Conservation (phyloP, 345 rosid species). For the Dimocarpus longan region DNA sequence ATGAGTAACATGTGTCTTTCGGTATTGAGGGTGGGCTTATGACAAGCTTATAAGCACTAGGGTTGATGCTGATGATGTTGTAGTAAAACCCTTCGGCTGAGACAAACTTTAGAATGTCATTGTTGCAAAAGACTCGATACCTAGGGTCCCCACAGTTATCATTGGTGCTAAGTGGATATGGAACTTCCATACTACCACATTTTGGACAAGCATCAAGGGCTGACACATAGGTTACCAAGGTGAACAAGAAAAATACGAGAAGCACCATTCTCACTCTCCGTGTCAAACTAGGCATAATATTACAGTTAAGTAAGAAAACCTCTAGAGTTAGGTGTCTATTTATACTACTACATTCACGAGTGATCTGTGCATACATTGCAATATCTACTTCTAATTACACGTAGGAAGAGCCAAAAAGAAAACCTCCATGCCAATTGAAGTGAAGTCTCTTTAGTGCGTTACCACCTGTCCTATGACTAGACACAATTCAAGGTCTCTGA, state of each 20-base stretch:
- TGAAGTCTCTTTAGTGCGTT: constrained; percentile 14
- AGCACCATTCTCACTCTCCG: constrained; percentile 23
- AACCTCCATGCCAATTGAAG: constrained; percentile 9
- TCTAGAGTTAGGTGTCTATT: constrained; percentile 18
- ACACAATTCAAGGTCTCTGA: constrained; percentile 8
- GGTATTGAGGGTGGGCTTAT: constrained; percentile 45
- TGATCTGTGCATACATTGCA: constrained; percentile 4
- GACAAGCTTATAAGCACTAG: constrained; percentile 36
- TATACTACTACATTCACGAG: constrained; percentile 25
- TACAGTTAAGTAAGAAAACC: constrained; percentile 14
- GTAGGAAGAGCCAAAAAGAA: neutral
- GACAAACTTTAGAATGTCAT: constrained; percentile 37
- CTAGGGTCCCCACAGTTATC: constrained; percentile 53
- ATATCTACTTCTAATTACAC: neutral
- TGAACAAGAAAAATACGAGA: constrained; percentile 21
- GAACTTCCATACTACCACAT: constrained; percentile 55
- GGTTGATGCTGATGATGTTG: constrained; percentile 49
- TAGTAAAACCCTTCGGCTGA: constrained; percentile 44
- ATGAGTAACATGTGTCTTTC: constrained; percentile 40
- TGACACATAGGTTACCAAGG: constrained; percentile 33
- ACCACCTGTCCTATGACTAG: neutral
- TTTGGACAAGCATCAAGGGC: constrained; percentile 41
- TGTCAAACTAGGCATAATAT: neutral
- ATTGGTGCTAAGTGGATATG: constrained; percentile 58
- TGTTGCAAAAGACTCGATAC: constrained; percentile 50